A percentile compares a stretch with the other conserved stretches of the same genome.
Conservation (phyloP, 2,329 filamentous ascomycete genomes). For the Penicillium sp. region DNA sequence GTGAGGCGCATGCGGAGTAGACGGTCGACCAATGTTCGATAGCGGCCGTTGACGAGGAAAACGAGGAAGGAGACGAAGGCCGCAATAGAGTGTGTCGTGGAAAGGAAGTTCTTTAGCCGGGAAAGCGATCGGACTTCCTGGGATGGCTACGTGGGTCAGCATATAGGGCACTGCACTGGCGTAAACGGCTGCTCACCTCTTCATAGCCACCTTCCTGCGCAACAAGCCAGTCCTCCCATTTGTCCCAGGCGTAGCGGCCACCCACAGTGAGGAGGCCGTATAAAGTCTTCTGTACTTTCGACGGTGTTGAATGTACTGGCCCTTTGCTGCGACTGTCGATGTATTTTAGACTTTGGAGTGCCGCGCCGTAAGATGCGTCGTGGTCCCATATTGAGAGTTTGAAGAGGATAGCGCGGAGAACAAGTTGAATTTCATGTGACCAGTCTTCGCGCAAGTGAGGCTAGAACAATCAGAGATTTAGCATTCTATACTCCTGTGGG, state of each 20-base stretch:
- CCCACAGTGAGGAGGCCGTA: constrained; percentile 87
- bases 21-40: constrained; percentile 87
- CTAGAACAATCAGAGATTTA: constrained; percentile 30
- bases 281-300: constrained; percentile 78
- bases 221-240: constrained; percentile 87
- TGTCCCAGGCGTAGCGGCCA: constrained; percentile 87
- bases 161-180: not conserved
- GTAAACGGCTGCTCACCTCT: constrained; percentile 41
- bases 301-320: constrained; percentile 70
- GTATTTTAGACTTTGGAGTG: constrained; percentile 88
- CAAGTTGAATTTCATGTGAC: constrained; percentile 81
- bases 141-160: constrained; percentile 46
- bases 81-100: constrained; percentile 78
- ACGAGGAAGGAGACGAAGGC: constrained; percentile 85
- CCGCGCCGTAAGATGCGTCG: constrained; percentile 90
- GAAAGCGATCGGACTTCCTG: constrained; percentile 63
- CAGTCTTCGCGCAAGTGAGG: constrained; percentile 81
- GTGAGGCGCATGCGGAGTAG: constrained; percentile 82
- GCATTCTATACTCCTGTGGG: not conserved
- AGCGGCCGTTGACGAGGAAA: constrained; percentile 88
- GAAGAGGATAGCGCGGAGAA: constrained; percentile 79
- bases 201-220: constrained; percentile 77
- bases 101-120: constrained; percentile 69
- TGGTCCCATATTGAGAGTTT: constrained; percentile 98
- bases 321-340: constrained; percentile 76